A percentile compares a stretch with the other conserved stretches of the same genome.
These are phyloP conservation scores for Leptodontidium sp. DNA, from an alignment of 2,329 filamentous ascomycete species.

Conservation along the genomic window DNA sequence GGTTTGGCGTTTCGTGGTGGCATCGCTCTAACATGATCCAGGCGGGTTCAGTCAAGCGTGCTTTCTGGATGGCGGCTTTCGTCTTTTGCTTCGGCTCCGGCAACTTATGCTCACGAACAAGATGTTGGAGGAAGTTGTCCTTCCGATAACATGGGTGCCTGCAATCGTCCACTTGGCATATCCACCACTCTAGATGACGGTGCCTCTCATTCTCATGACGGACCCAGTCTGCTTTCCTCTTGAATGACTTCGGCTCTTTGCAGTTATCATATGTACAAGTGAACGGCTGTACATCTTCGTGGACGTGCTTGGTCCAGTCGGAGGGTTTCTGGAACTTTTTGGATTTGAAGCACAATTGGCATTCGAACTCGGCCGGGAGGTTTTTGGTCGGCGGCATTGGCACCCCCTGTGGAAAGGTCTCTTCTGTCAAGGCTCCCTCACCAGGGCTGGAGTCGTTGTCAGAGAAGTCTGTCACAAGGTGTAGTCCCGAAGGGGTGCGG, in stretches of 20 bases:
- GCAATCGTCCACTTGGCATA: slow-evolving; percentile 82
- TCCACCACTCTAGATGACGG: slow-evolving; percentile 90
- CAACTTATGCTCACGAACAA: slow-evolving; percentile 90
- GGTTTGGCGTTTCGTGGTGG: slow-evolving; percentile 71
- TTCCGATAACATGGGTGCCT: slow-evolving; percentile 84
- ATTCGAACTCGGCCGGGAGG: slow-evolving; percentile 89
- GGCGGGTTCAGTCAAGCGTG: slow-evolving; percentile 66
- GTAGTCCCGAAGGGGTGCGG: slow-evolving; percentile 60
- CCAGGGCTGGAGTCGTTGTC: slow-evolving; percentile 69
- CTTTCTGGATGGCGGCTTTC: slow-evolving; percentile 71
- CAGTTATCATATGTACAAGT: slow-evolving; percentile 90
- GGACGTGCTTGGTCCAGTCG: slow-evolving; percentile 96
- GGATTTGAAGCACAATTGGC: slow-evolving; percentile 82
- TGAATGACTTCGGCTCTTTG: slow-evolving; percentile 88
- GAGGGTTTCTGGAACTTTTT: slow-evolving; percentile 92
- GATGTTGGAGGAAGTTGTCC: slow-evolving; percentile 92
- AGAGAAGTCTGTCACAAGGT: slow-evolving; percentile 62
- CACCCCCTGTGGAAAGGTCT: slow-evolving; percentile 82
- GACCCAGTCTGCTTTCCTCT: slow-evolving; percentile 95
- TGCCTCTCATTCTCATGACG: slow-evolving; percentile 93
- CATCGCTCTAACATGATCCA: slow-evolving; percentile 83
- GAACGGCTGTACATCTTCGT: slow-evolving; percentile 92
- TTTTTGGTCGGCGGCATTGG: slow-evolving; percentile 80
- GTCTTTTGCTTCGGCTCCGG: slow-evolving; percentile 82
- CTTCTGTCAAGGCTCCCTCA: slow-evolving; percentile 73